Evolutionary conservation across 2,329 filamentous ascomycete species (phyloP), one percentile per base, ranked within the genome.

Genomic region (Trichoderma pleuroti): DNA sequence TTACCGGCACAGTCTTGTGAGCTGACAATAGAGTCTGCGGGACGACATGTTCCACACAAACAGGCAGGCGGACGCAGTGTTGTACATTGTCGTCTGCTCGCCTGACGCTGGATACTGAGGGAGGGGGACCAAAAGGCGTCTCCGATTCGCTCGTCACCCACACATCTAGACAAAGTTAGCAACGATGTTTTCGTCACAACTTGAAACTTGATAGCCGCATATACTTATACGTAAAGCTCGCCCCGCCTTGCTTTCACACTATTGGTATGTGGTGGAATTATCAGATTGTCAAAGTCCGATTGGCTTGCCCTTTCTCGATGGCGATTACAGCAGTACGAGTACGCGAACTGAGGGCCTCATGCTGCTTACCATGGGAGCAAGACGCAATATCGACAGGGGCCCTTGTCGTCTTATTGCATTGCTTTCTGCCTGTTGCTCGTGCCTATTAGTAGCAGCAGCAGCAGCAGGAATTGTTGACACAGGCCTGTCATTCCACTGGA

Each of bases 331-430:
- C 36, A 36, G 12, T 9, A 34, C n/a, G 10, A 36, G 12, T 9
- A 34, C n/a, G 10, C 14, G 65, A 49, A 49, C 54, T 34, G 54
- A 67, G 64, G 54, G 36, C 30, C 9, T 49, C 21, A 52, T 49
- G 36, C n/a, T 52, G 65, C 54, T 60, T 28, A 49, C 42, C 54
- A 52, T 60, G 36, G 39, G 56, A 30, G 30, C 28, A 11, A 36
- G 56, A 60, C n/a, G 65, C 12, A 56, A 36, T 28, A 14, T 14
- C 28, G 14, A 14, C 54, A 68, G 65, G 65, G 63, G 1, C 54
- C 65, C 65, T 36, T 68, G 65, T 26, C 39, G 39, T 68, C 54
- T 36, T 49, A 49, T 60, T 68, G 65, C n/a, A 49, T 18, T 57
- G n/a, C 54, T 32, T 39, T 52, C 36, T 36, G 56, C 30, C 28